A percentile compares a stretch with the other conserved stretches of the same genome.
Conservation (phyloP, 2,329 filamentous ascomycete genomes). For the Neofusicoccum laricinum region DNA sequence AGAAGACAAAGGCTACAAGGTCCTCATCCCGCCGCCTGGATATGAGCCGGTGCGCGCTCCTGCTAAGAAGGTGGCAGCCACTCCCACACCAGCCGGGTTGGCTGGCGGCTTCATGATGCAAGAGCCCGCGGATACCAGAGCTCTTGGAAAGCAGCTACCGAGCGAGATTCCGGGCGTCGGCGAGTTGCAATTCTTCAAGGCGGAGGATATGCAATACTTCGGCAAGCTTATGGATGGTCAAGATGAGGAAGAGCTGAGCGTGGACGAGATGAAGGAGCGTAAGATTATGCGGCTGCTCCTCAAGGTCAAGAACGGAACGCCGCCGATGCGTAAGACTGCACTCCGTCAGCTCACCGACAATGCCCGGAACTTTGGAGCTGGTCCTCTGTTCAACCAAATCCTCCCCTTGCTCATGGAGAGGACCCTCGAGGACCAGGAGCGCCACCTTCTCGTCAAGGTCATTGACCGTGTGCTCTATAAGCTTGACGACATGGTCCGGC, state of each 20-base stretch:
- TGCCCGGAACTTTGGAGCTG: slow-evolving; percentile 90
- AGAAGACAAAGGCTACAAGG: slow-evolving; percentile 79
- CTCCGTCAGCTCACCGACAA: slow-evolving; percentile 97
- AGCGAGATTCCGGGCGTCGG: slow-evolving; percentile 95
- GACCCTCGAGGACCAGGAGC: slow-evolving; percentile 94
- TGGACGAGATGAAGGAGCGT: slow-evolving; percentile 94
- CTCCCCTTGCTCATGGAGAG: slow-evolving; percentile 97
- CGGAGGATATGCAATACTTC: slow-evolving; percentile 98
- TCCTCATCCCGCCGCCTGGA: slow-evolving; percentile 84
- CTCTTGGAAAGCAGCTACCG: slow-evolving; percentile 84
- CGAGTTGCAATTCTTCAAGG: slow-evolving; percentile 96
- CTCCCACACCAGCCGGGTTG: slow-evolving; percentile 64
- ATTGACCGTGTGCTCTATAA: slow-evolving; percentile 99
- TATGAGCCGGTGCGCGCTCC: slow-evolving; percentile 76
- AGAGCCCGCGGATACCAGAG: slow-evolving; percentile 78
- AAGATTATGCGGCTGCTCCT: slow-evolving; percentile 97
- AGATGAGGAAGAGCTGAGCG: slow-evolving; percentile 83
- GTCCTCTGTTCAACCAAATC: slow-evolving; percentile 94
- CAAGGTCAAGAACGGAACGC: slow-evolving; percentile 99
- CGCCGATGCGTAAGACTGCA: slow-evolving; percentile 97
- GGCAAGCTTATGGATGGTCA: slow-evolving; percentile 93
- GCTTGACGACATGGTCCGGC: slow-evolving; percentile 91
- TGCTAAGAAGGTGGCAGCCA: slow-evolving; percentile 70
- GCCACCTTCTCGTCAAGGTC: slow-evolving; percentile 96
- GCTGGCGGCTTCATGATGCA: slow-evolving; percentile 93